Evolutionary conservation across 441 rosid species (phyloP), one percentile per base, ranked within the genome.

Genomic region (Codiaeum variegatum): DNA sequence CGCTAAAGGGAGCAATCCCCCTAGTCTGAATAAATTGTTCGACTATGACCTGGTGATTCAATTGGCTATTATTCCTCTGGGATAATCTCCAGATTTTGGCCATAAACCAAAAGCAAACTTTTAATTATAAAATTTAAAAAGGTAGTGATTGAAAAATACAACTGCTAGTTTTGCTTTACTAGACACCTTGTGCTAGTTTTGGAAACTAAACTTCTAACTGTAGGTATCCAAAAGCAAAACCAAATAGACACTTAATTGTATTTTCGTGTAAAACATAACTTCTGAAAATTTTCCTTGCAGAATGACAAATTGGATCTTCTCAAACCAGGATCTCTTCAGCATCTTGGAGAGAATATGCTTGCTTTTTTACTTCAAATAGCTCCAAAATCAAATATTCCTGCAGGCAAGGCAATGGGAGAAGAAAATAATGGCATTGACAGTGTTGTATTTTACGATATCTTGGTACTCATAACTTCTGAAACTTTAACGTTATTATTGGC

Each of bases 341-440:
- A 95, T 87, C 91, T 88, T 67, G 98, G 99, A 72, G 99, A 95
- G 79, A 92, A 95, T 77, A 84, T 93, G 91, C 99, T 95, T 77
- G 88, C 96, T 73, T 92, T 92, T 84, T 91, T 95, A 62, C 83
- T 90, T 74, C 93, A 83, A 49, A 77, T 79, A 83, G 96, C 81
- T 75, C 69, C 97, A 76, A 84, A 90, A 63, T 59, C 90, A 78
- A 81, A 84, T 72, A 84, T 91, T 68, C 82, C 91, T 42, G 75
- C 77, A 82, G 77, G 51, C 67, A 80, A 80, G 63, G 72, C 78
- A 65, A 42, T 36, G 46, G 83, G 72, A 56, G 86, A 82, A 49
- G 82, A 72, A 55, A 84, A 75, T 72, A 62, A 80, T 26, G 76
- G 68, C 38, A 74, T 63, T 15, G 90, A 85, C 63, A 40, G 75